A percentile compares a stretch with the other conserved stretches of the same genome.
These are phyloP conservation scores for Jaapia argillacea DNA, from an alignment of 768 basidiomycete genomes.

Conservation along the genomic window DNA sequence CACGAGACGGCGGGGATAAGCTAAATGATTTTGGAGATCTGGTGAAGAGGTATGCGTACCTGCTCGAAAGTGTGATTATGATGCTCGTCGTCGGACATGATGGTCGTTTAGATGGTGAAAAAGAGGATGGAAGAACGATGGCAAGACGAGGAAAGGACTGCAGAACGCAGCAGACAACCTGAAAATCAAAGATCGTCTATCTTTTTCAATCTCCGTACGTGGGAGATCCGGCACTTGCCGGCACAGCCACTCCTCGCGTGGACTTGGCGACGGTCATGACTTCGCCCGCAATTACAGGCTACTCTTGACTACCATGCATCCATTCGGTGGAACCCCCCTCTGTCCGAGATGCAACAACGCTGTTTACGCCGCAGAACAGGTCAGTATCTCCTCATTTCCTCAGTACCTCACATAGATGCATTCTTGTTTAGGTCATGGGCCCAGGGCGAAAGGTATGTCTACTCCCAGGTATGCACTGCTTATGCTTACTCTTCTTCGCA, in stretches of 20 bases:
- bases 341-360: conserved; percentile 69
- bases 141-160: conserved; percentile 13
- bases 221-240: conserved; percentile 16
- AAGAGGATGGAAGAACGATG: conserved; percentile 17
- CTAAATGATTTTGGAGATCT: conserved; percentile 6
- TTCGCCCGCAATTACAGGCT: neutral
- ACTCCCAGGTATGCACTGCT: conserved; percentile 1
- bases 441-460: conserved; percentile 74
- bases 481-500: conserved; percentile 16
- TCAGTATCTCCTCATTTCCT: conserved; percentile 17
- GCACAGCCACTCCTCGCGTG: conserved; percentile 1
- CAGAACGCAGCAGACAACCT: conserved; percentile 6
- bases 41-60: conserved; percentile 29
- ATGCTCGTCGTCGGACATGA: conserved; percentile 84
- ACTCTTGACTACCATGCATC: conserved; percentile 39
- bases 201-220: conserved; percentile 33
- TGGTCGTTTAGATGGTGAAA: conserved; percentile 19
- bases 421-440: conserved; percentile 54
- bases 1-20: conserved; percentile 4
- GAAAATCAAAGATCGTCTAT: neutral
- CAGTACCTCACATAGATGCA: neutral
- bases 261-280: neutral
- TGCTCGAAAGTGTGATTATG: conserved; percentile 86
- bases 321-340: conserved; percentile 58
- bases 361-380: conserved; percentile 89